Evolutionary conservation across 352 stramenopile genomes (phyloP).

Genomic region (Pilasporangium apinafurcum): DNA sequence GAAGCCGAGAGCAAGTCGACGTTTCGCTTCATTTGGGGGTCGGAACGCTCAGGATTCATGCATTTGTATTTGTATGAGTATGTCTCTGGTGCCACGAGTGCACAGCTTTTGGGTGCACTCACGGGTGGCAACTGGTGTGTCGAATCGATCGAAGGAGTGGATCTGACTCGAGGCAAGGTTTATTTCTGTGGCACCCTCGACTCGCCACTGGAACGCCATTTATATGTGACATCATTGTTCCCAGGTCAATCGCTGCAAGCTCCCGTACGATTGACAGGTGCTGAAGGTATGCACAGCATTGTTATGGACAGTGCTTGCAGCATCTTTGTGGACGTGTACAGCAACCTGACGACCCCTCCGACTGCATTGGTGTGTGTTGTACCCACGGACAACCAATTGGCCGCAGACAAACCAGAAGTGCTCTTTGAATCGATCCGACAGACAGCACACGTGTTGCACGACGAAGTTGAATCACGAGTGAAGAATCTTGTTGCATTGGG

Average conservation of each 20-base stretch:
- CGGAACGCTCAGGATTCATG: slow-evolving; percentile 91
- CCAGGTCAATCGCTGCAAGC: slow-evolving; percentile 26
- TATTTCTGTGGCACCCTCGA: slow-evolving; percentile 87
- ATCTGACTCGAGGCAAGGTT: slow-evolving; percentile 74
- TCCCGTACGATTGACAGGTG: slow-evolving; percentile 68
- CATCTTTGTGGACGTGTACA: slow-evolving; percentile 79
- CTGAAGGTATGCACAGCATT: slow-evolving; percentile 85
- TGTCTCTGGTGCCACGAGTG: slow-evolving; percentile 17
- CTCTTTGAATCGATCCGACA: slow-evolving; percentile 34
- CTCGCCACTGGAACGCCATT: slow-evolving; percentile 86
- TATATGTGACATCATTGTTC: slow-evolving; percentile 83
- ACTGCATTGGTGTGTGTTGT: slow-evolving; percentile 46
- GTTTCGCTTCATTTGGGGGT: slow-evolving; percentile 95
- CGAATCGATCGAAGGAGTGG: slow-evolving; percentile 78
- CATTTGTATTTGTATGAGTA: slow-evolving; percentile 97
- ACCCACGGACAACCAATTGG: slow-evolving; percentile 33
- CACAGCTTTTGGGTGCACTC: slow-evolving; percentile 47
- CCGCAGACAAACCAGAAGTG: slow-evolving; percentile 16
- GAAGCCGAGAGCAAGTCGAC: slow-evolving; percentile 63
- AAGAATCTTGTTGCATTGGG: slow-evolving; percentile 27
- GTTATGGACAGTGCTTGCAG: slow-evolving; percentile 86
- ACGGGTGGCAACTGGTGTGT: slow-evolving; percentile 69
- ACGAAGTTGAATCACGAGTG: slow-evolving; percentile 54
- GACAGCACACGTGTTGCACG: slow-evolving; percentile 45
- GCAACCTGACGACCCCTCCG: slow-evolving; percentile 63